These are phyloP conservation scores for Pythium scleroteichum DNA, from an alignment of 352 stramenopile species.

Conservation along the genomic window DNA sequence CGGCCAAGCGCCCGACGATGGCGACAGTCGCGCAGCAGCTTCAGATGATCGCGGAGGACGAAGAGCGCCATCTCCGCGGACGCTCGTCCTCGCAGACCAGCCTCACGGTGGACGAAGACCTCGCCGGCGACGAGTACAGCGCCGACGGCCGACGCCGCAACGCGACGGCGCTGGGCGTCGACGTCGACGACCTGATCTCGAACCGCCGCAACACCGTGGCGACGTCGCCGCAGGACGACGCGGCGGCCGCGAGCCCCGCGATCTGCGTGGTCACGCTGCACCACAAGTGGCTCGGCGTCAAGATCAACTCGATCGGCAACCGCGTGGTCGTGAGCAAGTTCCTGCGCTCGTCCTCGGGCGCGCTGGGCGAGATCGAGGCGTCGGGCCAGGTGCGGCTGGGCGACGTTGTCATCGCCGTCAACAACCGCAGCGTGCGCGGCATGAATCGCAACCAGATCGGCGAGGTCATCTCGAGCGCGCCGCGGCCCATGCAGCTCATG, in stretches of 20 bases:
- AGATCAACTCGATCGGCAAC: constrained; percentile 77
- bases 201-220: constrained; percentile 8
- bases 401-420: constrained; percentile 68
- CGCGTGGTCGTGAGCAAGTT: constrained; percentile 78
- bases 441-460: constrained; percentile 66
- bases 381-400: constrained; percentile 56
- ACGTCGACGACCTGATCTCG: constrained; percentile 17
- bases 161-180: constrained; percentile 6
- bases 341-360: constrained; percentile 50
- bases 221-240: neutral
- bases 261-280: constrained; percentile 50
- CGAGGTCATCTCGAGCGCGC: constrained; percentile 54
- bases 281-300: constrained; percentile 74
- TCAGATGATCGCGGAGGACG: constrained; percentile 46
- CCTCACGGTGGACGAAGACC: constrained; percentile 7
- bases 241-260: neutral
- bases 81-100: constrained; percentile 1
- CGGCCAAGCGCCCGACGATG: constrained; percentile 47
- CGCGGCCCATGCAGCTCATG: constrained; percentile 57
- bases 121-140: constrained; percentile 10
- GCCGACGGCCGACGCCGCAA: constrained; percentile 2
- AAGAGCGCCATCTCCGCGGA: constrained; percentile 30
- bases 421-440: constrained; percentile 53
- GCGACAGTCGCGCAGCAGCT: constrained; percentile 46
- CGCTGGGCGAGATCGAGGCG: constrained; percentile 70